Base-by-base conservation (phyloP, 108 stramenopile genomes). In the Fistulifera pelliculosa region DNA sequence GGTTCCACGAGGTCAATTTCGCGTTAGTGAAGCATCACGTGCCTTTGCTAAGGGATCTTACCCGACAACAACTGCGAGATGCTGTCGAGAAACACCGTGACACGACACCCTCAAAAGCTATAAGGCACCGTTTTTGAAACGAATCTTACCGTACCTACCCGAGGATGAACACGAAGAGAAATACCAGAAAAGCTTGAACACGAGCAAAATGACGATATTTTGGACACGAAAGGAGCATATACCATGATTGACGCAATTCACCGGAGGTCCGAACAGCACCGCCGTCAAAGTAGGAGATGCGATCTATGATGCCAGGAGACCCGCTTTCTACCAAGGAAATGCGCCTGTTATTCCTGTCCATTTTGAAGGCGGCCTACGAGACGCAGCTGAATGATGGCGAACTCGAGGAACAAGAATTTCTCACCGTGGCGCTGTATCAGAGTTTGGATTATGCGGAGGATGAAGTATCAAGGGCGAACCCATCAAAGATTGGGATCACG, bases 1-100 rank as follows among this genome's bases (percentile, higher is more conserved):
- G 78, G 15, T 88, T 84, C 63, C 15, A 57, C 3, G 17, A 66
- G 2, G 56, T 76, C n/a, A 71, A 82, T 56, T 75, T 75, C 64
- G 53, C 66, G 24, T 47, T 86, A 17, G 62, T 87, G 12, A 69
- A 66, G 49, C 26, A 62, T n/a, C 79, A 82, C 40, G 62, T 83
- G 12, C 75, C 79, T 0, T 65, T 62, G 11, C 39, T 87, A 38
- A 41, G 27, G 11, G 75, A 83, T 50, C 50, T 83, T 27, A 70
- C 72, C 0, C 47, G 51, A 27, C 47, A 70, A 45, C 63, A 81
- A 45, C 66, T 85, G 5, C 17, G 59, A 50, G 54, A 61, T 6
- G 72, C 83, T n/a, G 69, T 79, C 11, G 44, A 65, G 39, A 52
- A 60, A 47, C 23, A 71, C 57, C 74, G 75, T 62, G 60, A 56